phyloP scores from a whole-genome alignment of 768 basidiomycete species.

The Basidioascus undulatus region DNA sequence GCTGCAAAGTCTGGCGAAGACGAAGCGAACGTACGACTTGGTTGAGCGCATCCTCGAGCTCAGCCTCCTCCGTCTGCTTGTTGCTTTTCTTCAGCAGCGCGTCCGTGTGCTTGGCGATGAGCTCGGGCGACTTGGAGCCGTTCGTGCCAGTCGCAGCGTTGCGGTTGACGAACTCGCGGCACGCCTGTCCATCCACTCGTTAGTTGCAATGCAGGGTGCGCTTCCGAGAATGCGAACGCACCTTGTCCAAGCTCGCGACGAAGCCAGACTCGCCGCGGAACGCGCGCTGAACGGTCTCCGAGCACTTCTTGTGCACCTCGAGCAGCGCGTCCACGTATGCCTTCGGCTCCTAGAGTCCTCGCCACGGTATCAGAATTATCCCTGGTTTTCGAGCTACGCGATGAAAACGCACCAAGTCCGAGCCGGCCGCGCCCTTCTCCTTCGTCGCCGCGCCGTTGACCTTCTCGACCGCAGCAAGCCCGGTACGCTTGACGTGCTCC shows the following conservation, averaged over 20 bases:
- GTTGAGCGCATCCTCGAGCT: constrained; percentile 68
- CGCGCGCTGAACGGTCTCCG: constrained; percentile 60
- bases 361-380: neutral
- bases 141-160: constrained; percentile 75
- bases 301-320: constrained; percentile 76
- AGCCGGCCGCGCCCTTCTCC: no score
- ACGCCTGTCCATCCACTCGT: constrained; percentile 32
- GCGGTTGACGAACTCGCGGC: constrained; percentile 79
- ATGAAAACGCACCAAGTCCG: constrained; percentile 26
- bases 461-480: constrained; percentile 55
- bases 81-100: constrained; percentile 76
- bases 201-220: neutral
- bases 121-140: constrained; percentile 59
- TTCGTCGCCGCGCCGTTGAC: constrained; percentile 31
- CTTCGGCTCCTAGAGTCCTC: constrained; percentile 40
- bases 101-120: constrained; percentile 80
- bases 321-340: constrained; percentile 80
- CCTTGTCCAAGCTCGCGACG: constrained; percentile 59
- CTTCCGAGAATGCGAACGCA: constrained; percentile 9
- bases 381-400: neutral
- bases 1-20: neutral
- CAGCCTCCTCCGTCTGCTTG: constrained; percentile 77
- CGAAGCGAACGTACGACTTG: constrained; percentile 44
- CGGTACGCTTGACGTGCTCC: constrained; percentile 80
- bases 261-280: constrained; percentile 87